Evolutionary conservation across 2,329 filamentous ascomycete species (phyloP).

Genomic region (Claviceps quebecensis): DNA sequence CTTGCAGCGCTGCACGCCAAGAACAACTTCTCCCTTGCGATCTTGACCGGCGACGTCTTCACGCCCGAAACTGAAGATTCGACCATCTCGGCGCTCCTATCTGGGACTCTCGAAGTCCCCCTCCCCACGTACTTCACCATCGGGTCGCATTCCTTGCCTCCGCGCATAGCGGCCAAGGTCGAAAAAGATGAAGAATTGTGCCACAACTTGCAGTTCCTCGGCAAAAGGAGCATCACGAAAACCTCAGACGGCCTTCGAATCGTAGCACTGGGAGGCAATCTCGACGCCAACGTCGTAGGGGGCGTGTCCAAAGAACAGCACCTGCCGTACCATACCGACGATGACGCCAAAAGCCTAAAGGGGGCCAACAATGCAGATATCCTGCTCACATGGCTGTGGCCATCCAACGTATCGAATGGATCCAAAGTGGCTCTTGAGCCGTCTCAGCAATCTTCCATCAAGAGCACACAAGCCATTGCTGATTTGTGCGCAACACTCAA

Average conservation of each 20-base stretch:
- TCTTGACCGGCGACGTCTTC: constrained; percentile 78
- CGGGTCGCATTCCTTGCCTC: constrained; percentile 58
- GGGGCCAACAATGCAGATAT: constrained; percentile 75
- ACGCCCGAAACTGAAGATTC: constrained; percentile 43
- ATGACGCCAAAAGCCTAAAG: constrained; percentile 61
- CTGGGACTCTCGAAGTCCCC: constrained; percentile 59
- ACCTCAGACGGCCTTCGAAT: constrained; percentile 82
- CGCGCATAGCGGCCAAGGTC: constrained; percentile 56
- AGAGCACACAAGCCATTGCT: constrained; percentile 53
- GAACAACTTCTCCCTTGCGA: constrained; percentile 74
- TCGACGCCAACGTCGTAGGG: constrained; percentile 46
- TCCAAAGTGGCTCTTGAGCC: constrained; percentile 49
- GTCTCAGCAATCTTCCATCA: constrained; percentile 34
- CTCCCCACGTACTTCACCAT: constrained; percentile 86
- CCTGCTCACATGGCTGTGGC: constrained; percentile 78
- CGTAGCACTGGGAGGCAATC: constrained; percentile 65
- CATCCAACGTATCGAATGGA: constrained; percentile 52
- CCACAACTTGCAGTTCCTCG: constrained; percentile 80
- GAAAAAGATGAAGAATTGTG: constrained; percentile 64
- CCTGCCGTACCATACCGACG: constrained; percentile 61
- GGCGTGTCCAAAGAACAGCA: constrained; percentile 58
- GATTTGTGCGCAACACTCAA: constrained; percentile 67
- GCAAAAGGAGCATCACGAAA: constrained; percentile 74
- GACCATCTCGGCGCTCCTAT: constrained; percentile 48
- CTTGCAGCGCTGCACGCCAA: constrained; percentile 69